Evolutionary conservation across 1,284 basidiomycete genomes (phyloP), one percentile per base, ranked within the genome.

Genomic region (Leccinum pachyderme): DNA sequence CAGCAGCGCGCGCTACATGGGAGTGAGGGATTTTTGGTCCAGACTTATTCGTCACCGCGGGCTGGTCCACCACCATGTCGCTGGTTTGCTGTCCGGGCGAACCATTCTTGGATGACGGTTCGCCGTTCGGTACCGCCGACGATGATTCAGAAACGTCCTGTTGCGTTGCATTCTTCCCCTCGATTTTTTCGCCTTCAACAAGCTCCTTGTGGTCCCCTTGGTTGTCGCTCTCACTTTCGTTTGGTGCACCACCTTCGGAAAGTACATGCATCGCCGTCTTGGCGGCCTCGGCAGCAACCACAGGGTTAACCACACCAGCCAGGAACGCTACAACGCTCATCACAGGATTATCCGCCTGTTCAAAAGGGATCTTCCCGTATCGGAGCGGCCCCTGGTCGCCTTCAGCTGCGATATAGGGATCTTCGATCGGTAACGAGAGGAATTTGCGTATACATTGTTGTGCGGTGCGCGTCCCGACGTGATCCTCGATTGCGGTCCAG

Each of bases 301-400:
- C 88, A 0, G 95, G 94, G 15, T 86, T 88, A 6, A 99, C 91
- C 1, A 96, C 93, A 15, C 90, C 90, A 13, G 96, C 95, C 47
- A 99, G 79, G 77, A 98, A 98, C 1, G 96, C 93, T 12, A 99
- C 95, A 25, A 99, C 95, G 71, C 91, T 95, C 94, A 99, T 95
- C 32, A 99, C 94, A 0, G 96, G 96, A 70, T 99, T 99, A 68
- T 98, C 97, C 1, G 91, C 86, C 67, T 95, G 91, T 61, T 95
- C 90, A 69, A 98, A 97, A 0, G 96, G 96, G 56, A 96, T 78
- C 7, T 89, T 75, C 1, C 85, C 83, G 60, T 89, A 95, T 61
- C 89, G 78, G 54, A 98, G 74, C 1, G 91, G 82, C 7, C 94
- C 95, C 68, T 92, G 82, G 53, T 87, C 82, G 12, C 81, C 86